These are phyloP conservation scores for Solanum medicagineum DNA, from an alignment of 257 asterid genomes.

Conservation along the genomic window DNA sequence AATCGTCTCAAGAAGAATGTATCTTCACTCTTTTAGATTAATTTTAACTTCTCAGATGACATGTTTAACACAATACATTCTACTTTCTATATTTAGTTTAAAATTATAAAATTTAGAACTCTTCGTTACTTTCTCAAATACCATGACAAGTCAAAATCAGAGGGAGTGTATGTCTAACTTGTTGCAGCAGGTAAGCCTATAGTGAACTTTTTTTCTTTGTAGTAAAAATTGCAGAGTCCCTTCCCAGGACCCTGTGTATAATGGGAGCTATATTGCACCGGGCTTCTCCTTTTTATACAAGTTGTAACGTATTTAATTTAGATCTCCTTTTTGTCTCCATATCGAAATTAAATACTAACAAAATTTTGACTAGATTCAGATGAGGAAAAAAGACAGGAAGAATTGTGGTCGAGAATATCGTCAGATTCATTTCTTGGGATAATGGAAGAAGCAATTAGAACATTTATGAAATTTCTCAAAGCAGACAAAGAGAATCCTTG, in stretches of 20 bases:
- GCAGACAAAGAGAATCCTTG: conserved; percentile 60
- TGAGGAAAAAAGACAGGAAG: conserved; percentile 41
- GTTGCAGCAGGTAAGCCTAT: background rate
- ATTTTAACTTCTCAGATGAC: background rate
- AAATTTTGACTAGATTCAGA: conserved; percentile 31
- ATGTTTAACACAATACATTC: no score
- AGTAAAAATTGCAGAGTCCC: no score
- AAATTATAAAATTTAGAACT: background rate
- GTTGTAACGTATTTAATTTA: background rate
- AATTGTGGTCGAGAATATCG: conserved; percentile 50
- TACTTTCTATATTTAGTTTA: background rate
- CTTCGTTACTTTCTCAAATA: background rate
- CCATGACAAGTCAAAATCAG: no score
- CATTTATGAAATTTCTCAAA: conserved; percentile 75
- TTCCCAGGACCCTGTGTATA: no score
- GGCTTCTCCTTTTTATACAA: no score
- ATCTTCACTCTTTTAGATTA: background rate
- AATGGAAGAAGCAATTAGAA: conserved; percentile 72
- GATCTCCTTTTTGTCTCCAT: background rate
- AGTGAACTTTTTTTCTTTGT: background rate
- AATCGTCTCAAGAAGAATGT: background rate
- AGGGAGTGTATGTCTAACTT: fast-evolving
- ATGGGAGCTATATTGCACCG: no score
- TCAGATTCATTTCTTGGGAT: conserved; percentile 56
- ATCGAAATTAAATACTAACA: background rate